Evolutionary conservation across 164 flowering plant species (phyloP).

Genomic region (Magnolia changhungtana): DNA sequence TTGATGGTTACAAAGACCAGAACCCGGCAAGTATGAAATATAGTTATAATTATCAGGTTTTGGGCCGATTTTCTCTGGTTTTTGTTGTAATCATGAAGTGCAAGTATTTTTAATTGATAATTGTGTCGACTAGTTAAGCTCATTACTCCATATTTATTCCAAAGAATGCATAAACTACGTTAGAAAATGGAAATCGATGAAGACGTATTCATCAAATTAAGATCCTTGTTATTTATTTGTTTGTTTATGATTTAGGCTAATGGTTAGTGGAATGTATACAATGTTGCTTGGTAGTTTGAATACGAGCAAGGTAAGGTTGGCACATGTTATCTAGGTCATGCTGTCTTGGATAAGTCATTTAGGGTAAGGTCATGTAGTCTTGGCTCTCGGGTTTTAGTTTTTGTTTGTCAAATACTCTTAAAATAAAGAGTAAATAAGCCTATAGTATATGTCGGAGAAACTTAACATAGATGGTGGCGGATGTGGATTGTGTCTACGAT

Average conservation of each 20-base stretch:
- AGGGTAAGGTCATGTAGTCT: too few species aligned
- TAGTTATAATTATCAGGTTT: not conserved
- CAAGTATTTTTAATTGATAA: constrained; percentile 1
- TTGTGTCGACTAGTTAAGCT: not conserved
- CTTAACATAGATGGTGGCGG: too few species aligned
- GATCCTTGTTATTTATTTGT: not conserved
- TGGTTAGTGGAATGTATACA: not conserved
- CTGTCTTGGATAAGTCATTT: too few species aligned
- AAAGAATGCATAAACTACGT: not conserved
- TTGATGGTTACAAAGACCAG: not conserved
- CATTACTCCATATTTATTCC: not conserved
- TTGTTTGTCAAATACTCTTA: too few species aligned
- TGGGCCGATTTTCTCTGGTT: not conserved
- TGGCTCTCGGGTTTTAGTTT: too few species aligned
- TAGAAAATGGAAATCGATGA: not conserved
- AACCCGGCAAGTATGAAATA: not conserved
- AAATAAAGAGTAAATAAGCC: too few species aligned
- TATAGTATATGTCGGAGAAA: too few species aligned
- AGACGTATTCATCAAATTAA: not conserved
- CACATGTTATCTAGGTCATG: too few species aligned
- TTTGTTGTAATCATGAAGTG: not conserved
- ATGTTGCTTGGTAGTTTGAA: not conserved
- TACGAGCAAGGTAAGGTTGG: too few species aligned
- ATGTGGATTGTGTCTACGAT: too few species aligned
- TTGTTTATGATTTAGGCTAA: too few species aligned